Base-by-base conservation (phyloP, 768 basidiomycete genomes). In the Pleurotus tuoliensis region DNA sequence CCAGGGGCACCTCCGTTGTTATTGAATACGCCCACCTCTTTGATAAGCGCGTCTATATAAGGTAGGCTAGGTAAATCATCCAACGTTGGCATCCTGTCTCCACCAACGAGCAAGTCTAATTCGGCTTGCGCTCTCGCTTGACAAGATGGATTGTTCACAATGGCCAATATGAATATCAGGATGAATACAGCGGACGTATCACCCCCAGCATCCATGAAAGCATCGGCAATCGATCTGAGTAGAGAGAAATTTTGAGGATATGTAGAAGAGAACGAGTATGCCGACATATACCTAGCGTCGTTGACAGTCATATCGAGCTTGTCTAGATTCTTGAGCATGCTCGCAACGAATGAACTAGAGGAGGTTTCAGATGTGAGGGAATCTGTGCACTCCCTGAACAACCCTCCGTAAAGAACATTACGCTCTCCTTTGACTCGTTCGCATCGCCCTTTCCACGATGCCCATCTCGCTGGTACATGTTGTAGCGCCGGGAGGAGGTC, bases 401-500 rank as follows among this genome's bases (percentile, higher is more conserved):
- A 24, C 15, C 27, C 20, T 9, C 38, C 37, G 24, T 45, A 55
- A 3, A 55, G n/a, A 13, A 11, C 22, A 22, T 44, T 24, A 18
- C 45, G 30, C 11, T 9, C 27, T n/a, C 2, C n/a, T 12, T 27
- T 46, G 13, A 46, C 41, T 9, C 27, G 15, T 9, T 30, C 16
- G 20, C 40, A 61, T 50, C 41, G 58, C 5, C 55, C 40, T 30
- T 63, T 63, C 64, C 64, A 66, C 25, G 48, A 41, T 5, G 64
- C 63, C 53, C 55, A 64, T 4, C 63, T 50, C 51, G 60, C 58
- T 6, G 64, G 64, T 1, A 66, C 20, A 9, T 30, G 50, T 44
- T 59, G 59, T 11, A 66, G 38, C 15, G 62, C 44, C 2, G 64
- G 64, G 22, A 66, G 22, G 1, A 61, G 15, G 27, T 64, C 64